Conservation (phyloP, 495 filamentous ascomycete genomes). For the Aspergillus diversus region DNA sequence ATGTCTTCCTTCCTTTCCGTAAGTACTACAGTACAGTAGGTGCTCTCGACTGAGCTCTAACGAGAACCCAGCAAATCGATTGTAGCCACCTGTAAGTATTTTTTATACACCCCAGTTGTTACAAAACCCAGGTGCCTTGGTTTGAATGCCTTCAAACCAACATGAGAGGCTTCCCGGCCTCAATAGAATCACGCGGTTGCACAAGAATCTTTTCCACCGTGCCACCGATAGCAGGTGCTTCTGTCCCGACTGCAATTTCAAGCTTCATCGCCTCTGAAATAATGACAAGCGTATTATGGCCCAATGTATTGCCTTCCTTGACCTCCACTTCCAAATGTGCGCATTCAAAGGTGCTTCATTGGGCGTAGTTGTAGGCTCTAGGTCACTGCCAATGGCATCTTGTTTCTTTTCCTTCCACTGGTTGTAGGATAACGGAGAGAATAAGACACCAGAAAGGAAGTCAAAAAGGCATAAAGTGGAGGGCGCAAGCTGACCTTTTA, state of each 20-base stretch:
- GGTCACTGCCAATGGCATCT: neutral
- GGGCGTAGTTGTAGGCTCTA: slow-evolving; percentile 46
- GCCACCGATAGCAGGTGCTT: slow-evolving; percentile 26
- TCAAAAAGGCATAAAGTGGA: slow-evolving; percentile 31
- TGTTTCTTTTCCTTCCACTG: neutral
- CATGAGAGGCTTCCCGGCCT: slow-evolving; percentile 41
- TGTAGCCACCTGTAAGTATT: no score
- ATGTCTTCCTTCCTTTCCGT: no score
- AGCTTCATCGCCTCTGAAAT: slow-evolving; percentile 63
- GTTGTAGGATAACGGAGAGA: no score
- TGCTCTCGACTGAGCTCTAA: no score
- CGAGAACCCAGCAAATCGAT: no score
- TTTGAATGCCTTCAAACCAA: slow-evolving; percentile 28
- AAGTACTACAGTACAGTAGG: no score
- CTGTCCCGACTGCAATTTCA: slow-evolving; percentile 48
- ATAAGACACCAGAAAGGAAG: neutral
- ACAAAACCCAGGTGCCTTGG: no score
- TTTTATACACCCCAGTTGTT: no score
- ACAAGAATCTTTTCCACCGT: slow-evolving; percentile 46
- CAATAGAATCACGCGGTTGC: slow-evolving; percentile 45
- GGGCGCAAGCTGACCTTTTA: slow-evolving; percentile 14
- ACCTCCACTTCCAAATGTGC: slow-evolving; percentile 61
- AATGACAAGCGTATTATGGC: slow-evolving; percentile 37
- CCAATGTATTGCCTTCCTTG: slow-evolving; percentile 43
- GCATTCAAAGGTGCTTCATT: slow-evolving; percentile 54